phyloP scores from a whole-genome alignment of 805 yeast genomes.

The Ogataea neopini region DNA sequence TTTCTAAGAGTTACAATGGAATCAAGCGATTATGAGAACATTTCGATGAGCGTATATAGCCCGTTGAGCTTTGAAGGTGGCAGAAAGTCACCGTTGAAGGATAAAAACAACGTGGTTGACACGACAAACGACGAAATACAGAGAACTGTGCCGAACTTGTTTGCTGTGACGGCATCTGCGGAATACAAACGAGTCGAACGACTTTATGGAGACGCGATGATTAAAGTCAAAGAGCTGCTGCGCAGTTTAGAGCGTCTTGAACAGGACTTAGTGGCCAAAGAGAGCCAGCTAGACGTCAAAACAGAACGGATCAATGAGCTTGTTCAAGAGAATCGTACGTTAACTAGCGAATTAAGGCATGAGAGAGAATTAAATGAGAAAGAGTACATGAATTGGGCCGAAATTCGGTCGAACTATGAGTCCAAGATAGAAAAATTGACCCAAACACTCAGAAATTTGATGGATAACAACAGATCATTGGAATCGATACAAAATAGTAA shows the following conservation, averaged over 20 bases:
- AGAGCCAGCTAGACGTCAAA: constrained; percentile 28
- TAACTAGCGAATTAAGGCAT: constrained; percentile 26
- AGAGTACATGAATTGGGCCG: constrained; percentile 33
- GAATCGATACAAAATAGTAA: constrained; percentile 14
- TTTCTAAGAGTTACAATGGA: constrained; percentile 15
- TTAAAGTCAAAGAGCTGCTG: constrained; percentile 31
- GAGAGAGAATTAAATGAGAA: constrained; percentile 35
- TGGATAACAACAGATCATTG: constrained; percentile 17
- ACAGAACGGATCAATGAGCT: constrained; percentile 31
- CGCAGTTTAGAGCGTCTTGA: constrained; percentile 40
- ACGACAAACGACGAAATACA: background rate
- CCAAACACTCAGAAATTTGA: constrained; percentile 20
- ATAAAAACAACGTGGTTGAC: constrained; percentile 20
- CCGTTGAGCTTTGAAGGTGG: constrained; percentile 5
- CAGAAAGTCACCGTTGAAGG: constrained; percentile 20
- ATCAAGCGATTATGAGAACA: constrained; percentile 25
- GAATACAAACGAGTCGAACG: constrained; percentile 32
- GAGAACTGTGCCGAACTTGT: background rate
- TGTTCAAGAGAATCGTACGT: constrained; percentile 27
- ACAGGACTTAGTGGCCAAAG: constrained; percentile 33
- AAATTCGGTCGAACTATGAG: constrained; percentile 29
- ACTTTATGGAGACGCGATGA: constrained; percentile 31
- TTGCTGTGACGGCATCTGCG: background rate
- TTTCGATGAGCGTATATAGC: constrained; percentile 16
- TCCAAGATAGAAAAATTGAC: constrained; percentile 27